Evolutionary conservation across 345 rosid species (phyloP).

Genomic region (Firmiana major): DNA sequence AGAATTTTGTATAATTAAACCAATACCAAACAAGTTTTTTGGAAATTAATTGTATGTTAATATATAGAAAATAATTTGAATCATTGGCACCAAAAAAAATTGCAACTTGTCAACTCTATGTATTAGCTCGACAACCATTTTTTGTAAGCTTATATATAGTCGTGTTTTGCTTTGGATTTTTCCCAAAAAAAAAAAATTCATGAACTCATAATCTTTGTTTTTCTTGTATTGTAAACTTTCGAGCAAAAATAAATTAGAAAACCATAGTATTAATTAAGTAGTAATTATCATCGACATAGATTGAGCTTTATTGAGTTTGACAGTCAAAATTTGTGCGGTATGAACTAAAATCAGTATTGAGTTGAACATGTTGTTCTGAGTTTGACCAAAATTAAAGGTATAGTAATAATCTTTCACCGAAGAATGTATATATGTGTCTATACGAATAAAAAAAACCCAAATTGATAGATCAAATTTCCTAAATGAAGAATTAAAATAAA

Average conservation of each 20-base stretch:
- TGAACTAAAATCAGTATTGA: background rate
- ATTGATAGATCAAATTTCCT: background rate
- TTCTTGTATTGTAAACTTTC: no score
- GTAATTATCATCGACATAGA: no score
- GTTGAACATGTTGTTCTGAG: background rate
- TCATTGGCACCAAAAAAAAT: background rate
- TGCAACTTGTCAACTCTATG: background rate
- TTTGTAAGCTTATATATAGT: slow-evolving; percentile 7
- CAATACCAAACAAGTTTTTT: background rate
- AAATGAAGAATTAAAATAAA: background rate
- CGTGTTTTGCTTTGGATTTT: slow-evolving; percentile 15
- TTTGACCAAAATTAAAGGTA: background rate
- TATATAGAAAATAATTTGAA: background rate
- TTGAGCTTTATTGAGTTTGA: no score
- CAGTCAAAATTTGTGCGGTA: background rate
- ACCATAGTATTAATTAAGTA: no score
- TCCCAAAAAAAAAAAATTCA: background rate
- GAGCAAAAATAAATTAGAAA: no score
- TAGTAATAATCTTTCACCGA: background rate
- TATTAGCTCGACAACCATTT: background rate
- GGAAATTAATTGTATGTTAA: background rate
- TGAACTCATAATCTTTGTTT: background rate
- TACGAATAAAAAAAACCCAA: background rate
- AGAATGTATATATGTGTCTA: background rate
- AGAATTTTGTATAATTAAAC: background rate